Percentiles rank a stretch among this genome's conserved stretches.
Conservation (phyloP, 768 basidiomycete species). For the Tulasnella sp. region DNA sequence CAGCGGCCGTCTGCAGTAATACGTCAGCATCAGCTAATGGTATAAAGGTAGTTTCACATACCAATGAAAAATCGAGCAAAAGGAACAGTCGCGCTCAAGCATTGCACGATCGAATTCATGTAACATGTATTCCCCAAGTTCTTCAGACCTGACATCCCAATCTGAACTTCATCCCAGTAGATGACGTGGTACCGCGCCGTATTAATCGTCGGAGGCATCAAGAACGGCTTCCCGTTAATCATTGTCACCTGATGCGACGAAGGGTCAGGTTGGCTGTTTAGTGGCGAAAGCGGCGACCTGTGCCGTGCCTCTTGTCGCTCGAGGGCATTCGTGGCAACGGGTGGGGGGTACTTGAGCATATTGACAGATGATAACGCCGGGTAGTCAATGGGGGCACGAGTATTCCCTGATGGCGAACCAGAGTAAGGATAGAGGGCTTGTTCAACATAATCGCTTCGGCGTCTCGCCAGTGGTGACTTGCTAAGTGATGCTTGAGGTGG, state of each 20-base stretch:
- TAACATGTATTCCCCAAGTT: constrained; percentile 97
- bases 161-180: constrained; percentile 74
- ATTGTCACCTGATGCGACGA: constrained; percentile 23
- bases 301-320: constrained; percentile 68
- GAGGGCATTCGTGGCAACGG: constrained; percentile 53
- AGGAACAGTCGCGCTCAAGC: constrained; percentile 86
- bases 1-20: constrained; percentile 55
- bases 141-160: constrained; percentile 79
- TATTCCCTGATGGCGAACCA: constrained; percentile 30
- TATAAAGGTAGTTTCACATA: constrained; percentile 29
- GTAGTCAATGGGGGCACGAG: constrained; percentile 61
- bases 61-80: constrained; percentile 89
- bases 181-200: constrained; percentile 66
- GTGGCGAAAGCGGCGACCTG: constrained; percentile 12
- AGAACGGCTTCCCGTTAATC: constrained; percentile 23
- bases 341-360: constrained; percentile 68
- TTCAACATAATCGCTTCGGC: constrained; percentile 68
- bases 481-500: constrained; percentile 84
- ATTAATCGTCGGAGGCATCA: constrained; percentile 38
- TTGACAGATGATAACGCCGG: constrained; percentile 56
- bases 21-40: not conserved
- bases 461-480: constrained; percentile 59
- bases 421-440: constrained; percentile 45
- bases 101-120: constrained; percentile 98
- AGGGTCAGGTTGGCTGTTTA: constrained; percentile 30